phyloP scores from a whole-genome alignment of 768 basidiomycete genomes.

The Lyophyllum decastes region DNA sequence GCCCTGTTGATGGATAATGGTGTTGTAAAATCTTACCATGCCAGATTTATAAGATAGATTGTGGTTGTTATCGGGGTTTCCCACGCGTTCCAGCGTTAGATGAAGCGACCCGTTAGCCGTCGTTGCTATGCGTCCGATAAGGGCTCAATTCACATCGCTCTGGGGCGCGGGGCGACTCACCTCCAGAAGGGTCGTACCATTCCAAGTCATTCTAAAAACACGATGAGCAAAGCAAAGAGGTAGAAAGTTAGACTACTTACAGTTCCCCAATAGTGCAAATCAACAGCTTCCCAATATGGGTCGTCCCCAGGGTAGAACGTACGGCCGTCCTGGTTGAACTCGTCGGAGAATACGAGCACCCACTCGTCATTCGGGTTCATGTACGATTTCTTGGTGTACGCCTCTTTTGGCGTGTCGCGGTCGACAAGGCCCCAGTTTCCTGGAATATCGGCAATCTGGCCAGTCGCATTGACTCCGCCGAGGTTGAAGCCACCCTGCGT shows the following conservation, averaged over 20 bases:
- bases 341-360: slow-evolving; percentile 75
- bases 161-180: slow-evolving; percentile 18
- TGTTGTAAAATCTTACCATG: slow-evolving; percentile 39
- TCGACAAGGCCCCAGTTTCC: slow-evolving; percentile 75
- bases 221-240: neutral
- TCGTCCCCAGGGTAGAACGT: slow-evolving; percentile 72
- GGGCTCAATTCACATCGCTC: neutral
- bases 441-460: slow-evolving; percentile 62
- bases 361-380: slow-evolving; percentile 51
- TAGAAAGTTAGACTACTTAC: slow-evolving; percentile 27
- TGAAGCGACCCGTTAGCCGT: slow-evolving; percentile 72
- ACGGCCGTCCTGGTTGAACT: slow-evolving; percentile 75
- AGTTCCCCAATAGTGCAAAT: slow-evolving; percentile 70
- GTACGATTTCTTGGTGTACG: slow-evolving; percentile 54
- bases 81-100: slow-evolving; percentile 60
- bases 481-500: slow-evolving; percentile 67
- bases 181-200: slow-evolving; percentile 72
- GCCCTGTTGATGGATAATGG: neutral
- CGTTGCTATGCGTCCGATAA: slow-evolving; percentile 36
- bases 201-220: slow-evolving; percentile 57
- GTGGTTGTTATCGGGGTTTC: slow-evolving; percentile 49
- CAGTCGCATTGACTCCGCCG: slow-evolving; percentile 73
- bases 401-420: slow-evolving; percentile 66
- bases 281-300: slow-evolving; percentile 63
- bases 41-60: slow-evolving; percentile 66